A percentile compares a stretch with the other conserved stretches of the same genome.
phyloP scores from a whole-genome alignment of 768 basidiomycete species.

The Cubamyces lactineus region DNA sequence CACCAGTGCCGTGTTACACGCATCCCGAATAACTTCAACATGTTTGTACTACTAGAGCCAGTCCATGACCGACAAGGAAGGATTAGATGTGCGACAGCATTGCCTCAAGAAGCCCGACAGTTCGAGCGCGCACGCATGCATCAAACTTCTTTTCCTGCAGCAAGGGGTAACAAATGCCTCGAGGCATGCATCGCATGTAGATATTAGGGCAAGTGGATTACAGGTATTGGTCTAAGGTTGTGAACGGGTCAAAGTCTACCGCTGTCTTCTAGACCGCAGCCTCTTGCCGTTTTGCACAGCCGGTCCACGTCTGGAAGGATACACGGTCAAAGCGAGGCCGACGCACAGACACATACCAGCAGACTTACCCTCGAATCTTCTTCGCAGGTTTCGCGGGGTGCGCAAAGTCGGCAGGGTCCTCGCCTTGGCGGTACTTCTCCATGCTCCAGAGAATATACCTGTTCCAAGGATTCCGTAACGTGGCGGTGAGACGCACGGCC shows the following conservation, averaged over 20 bases:
- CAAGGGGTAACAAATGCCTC: background rate
- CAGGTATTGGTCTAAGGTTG: background rate
- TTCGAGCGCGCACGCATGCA: background rate
- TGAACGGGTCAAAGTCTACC: conserved; percentile 23
- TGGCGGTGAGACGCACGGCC: background rate
- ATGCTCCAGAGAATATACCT: conserved; percentile 88
- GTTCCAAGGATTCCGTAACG: background rate
- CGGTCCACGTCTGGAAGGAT: conserved; percentile 59
- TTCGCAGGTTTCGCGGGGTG: conserved; percentile 72
- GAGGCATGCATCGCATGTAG: background rate
- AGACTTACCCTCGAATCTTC: conserved; percentile 74
- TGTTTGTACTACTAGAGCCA: too few species aligned
- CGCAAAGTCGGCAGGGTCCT: conserved; percentile 60
- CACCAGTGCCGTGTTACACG: background rate
- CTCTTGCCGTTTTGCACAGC: conserved; percentile 74
- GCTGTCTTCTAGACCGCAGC: conserved; percentile 64
- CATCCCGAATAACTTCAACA: too few species aligned
- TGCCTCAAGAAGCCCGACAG: background rate
- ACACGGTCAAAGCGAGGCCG: background rate
- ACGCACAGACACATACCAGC: conserved; percentile 4
- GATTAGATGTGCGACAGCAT: background rate
- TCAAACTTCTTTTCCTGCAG: background rate
- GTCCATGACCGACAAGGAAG: too few species aligned
- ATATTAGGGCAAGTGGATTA: conserved; percentile 6
- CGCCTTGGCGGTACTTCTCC: conserved; percentile 72